Evolutionary conservation across 2,329 filamentous ascomycete species (phyloP), one percentile per base, ranked within the genome.

Genomic region (Colletotrichum abscissum): DNA sequence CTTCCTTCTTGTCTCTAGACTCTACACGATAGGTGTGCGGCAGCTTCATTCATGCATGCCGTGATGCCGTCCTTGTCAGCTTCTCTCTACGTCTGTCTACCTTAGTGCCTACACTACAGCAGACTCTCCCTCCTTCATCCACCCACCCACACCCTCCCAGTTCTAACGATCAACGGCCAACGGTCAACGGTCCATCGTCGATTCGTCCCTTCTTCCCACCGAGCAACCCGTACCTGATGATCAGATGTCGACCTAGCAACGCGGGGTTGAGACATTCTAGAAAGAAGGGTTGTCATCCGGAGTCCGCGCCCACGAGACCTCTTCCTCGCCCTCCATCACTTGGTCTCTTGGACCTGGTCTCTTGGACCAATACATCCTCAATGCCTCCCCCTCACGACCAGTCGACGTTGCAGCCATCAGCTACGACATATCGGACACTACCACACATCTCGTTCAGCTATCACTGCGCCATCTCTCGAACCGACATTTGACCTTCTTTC

Each of bases 211-310:
- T 55, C 19, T 12, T 46, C 55, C 38, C 33, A 33, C 33, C 16
- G 30, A 66, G 64, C 38, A 26, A 33, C 55, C 16, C 22, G 70
- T 69, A 42, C 59, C 70, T 65, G 70, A 55, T 35, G 70, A 69
- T 69, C 70, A 24, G 12, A 28, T 46, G 38, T 35, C n/a, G 35
- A 24, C 57, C 55, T 28, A 26, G 54, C 24, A 42, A 56, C 28
- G 63, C 60, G 58, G 58, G 57, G 58, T 14, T 56, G 28, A 72
- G 38, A 54, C 42, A 72, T 59, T 56, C 63, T 65, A 42, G 49
- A 56, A 56, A 19, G 52, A 24, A 8, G 35, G 62, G 46, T 33
- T 54, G 46, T 28, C 24, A 54, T n/a, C 38, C 38, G 24, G 42
- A 54, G 4, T 24, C 26, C 42, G 30, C 60, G 46, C 42, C 46